Percentiles rank a stretch among this genome's conserved stretches.
Evolutionary conservation across 768 basidiomycete genomes (phyloP).

Genomic region (Lentinula sp.): DNA sequence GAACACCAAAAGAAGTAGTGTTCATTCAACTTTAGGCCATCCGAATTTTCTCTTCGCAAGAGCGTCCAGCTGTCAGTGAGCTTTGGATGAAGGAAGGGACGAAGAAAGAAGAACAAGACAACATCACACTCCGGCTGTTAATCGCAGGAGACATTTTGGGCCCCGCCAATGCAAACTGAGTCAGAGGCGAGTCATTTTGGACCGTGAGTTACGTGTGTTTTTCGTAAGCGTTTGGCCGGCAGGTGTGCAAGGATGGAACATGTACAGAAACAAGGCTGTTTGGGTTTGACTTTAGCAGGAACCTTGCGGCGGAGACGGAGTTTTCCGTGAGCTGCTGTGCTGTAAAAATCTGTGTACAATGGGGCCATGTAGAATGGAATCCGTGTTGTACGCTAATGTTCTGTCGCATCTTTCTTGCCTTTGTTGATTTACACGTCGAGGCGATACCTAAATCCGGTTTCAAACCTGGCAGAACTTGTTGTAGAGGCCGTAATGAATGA

Average conservation of each 20-base stretch:
- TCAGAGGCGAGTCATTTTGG: neutral
- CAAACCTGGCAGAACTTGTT: neutral
- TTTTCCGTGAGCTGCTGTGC: neutral
- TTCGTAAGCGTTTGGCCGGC: neutral
- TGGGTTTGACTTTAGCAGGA: neutral
- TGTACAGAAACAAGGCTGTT: neutral
- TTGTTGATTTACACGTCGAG: neutral
- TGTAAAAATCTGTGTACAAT: neutral
- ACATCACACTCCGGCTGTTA: neutral
- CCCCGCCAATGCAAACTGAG: neutral
- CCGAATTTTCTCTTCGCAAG: constrained; percentile 1
- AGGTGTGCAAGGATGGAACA: neutral
- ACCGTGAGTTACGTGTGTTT: neutral
- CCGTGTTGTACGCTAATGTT: neutral
- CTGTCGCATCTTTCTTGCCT: neutral
- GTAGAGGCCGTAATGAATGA: neutral
- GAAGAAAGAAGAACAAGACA: neutral
- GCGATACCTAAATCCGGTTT: neutral
- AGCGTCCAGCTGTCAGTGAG: neutral
- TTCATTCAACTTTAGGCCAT: neutral
- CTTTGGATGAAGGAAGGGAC: neutral
- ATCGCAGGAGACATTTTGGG: too few species aligned
- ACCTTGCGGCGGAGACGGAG: neutral
- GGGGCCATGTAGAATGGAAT: neutral
- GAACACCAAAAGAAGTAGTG: neutral